phyloP scores from a whole-genome alignment of 495 filamentous ascomycete genomes.

The Melanomma pulvis-pyrius region DNA sequence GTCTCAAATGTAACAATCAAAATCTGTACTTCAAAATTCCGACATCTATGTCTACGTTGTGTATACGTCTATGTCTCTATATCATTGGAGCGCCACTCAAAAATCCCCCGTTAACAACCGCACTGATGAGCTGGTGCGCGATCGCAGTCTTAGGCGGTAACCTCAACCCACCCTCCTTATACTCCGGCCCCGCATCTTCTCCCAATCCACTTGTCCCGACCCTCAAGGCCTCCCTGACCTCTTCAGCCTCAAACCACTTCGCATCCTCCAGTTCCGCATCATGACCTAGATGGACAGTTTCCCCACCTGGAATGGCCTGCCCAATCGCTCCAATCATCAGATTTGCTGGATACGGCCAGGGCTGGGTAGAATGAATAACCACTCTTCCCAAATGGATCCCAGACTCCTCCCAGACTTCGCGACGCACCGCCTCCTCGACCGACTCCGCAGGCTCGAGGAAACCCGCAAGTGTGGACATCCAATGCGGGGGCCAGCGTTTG shows the following conservation, averaged over 20 bases:
- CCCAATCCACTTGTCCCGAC: constrained; percentile 64
- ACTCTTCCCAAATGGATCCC: constrained; percentile 85
- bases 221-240: constrained; percentile 51
- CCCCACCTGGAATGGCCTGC: constrained; percentile 74
- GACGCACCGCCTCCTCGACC: constrained; percentile 90
- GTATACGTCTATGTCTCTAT: constrained; percentile 6
- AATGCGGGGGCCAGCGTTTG: constrained; percentile 78
- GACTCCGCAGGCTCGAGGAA: constrained; percentile 95
- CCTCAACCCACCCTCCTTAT: constrained; percentile 60
- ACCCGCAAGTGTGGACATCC: constrained; percentile 89
- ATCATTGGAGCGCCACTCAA: constrained; percentile 38
- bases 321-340: constrained; percentile 95
- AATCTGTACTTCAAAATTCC: not conserved
- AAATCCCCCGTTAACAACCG: constrained; percentile 46
- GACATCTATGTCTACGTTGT: constrained; percentile 5
- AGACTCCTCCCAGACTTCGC: constrained; percentile 95
- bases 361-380: constrained; percentile 89
- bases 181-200: constrained; percentile 62
- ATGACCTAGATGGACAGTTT: constrained; percentile 79
- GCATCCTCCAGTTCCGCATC: constrained; percentile 92
- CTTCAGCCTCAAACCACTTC: constrained; percentile 76
- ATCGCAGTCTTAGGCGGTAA: constrained; percentile 53
- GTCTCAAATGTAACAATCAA: constrained; percentile 8
- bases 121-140: constrained; percentile 51
- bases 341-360: constrained; percentile 86